Evolutionary conservation across 2,329 filamentous ascomycete species (phyloP).

Genomic region (Stagonosporopsis cucurbitacearum): DNA sequence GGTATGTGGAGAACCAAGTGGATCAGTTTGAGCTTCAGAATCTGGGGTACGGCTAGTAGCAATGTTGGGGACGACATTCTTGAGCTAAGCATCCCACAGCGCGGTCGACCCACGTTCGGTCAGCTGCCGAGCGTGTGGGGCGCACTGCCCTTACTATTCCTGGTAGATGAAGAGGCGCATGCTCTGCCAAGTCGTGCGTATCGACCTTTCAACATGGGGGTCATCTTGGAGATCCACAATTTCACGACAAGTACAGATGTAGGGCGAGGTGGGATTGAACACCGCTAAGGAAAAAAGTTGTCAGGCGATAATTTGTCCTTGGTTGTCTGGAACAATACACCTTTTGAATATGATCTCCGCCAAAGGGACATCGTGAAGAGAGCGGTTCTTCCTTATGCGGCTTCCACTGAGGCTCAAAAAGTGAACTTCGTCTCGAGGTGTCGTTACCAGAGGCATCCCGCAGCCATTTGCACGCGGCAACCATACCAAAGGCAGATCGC

Average conservation of each 20-base stretch:
- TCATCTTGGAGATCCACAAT: slow-evolving; percentile 4
- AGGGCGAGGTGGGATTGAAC: background rate
- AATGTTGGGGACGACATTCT: slow-evolving; percentile 9
- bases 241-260: background rate
- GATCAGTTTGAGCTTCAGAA: slow-evolving; percentile 3
- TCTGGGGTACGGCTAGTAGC: slow-evolving; percentile 18
- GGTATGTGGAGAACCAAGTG: slow-evolving; percentile 1
- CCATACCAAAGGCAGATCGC: slow-evolving; percentile 2
- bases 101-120: slow-evolving; percentile 4
- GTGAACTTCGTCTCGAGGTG: slow-evolving; percentile 10
- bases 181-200: slow-evolving; percentile 11
- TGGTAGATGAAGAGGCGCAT: background rate
- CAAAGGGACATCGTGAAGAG: background rate
- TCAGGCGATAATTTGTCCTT: background rate
- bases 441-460: background rate
- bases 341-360: background rate
- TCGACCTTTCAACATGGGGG: background rate
- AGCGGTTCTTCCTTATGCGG: too few species aligned
- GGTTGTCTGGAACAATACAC: background rate
- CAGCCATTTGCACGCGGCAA: slow-evolving; percentile 4
- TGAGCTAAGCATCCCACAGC: background rate
- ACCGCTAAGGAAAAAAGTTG: too few species aligned
- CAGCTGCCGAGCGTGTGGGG: slow-evolving; percentile 8
- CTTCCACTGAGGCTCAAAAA: slow-evolving; percentile 1
- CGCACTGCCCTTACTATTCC: background rate